These are phyloP conservation scores for Tylopilus felleus DNA, from an alignment of 768 basidiomycete species.

Conservation along the genomic window DNA sequence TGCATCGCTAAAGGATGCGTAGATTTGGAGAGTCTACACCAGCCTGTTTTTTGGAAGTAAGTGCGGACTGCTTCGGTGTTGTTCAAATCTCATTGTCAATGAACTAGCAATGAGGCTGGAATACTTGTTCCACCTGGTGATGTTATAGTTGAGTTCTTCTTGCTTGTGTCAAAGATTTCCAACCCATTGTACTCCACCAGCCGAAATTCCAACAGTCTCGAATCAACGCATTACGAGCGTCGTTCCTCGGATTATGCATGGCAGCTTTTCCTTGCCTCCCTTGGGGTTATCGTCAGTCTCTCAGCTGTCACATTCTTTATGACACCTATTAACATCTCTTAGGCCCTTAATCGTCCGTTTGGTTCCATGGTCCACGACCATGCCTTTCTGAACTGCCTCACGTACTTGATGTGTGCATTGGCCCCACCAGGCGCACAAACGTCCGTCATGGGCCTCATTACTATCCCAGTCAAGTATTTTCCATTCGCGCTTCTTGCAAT, in stretches of 20 bases:
- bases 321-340: background rate
- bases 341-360: constrained; percentile 63
- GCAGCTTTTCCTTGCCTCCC: constrained; percentile 58
- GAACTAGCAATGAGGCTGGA: constrained; percentile 27
- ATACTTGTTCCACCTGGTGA: constrained; percentile 41
- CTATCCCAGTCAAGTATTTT: constrained; percentile 66
- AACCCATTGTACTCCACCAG: constrained; percentile 35
- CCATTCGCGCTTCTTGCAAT: constrained; percentile 72
- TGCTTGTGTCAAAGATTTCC: background rate
- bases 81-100: background rate
- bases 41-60: constrained; percentile 72
- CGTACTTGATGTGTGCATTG: constrained; percentile 65
- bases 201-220: constrained; percentile 62
- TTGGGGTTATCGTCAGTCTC: constrained; percentile 56
- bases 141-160: constrained; percentile 38
- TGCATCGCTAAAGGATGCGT: background rate
- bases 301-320: background rate
- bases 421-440: constrained; percentile 65
- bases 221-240: constrained; percentile 52
- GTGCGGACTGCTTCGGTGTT: constrained; percentile 3
- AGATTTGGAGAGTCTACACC: constrained; percentile 74
- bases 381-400: constrained; percentile 62
- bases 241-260: constrained; percentile 76
- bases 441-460: constrained; percentile 76
- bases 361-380: constrained; percentile 52